Conservation (phyloP, 495 filamentous ascomycete species). For the Penicillium cosmopolitanum region DNA sequence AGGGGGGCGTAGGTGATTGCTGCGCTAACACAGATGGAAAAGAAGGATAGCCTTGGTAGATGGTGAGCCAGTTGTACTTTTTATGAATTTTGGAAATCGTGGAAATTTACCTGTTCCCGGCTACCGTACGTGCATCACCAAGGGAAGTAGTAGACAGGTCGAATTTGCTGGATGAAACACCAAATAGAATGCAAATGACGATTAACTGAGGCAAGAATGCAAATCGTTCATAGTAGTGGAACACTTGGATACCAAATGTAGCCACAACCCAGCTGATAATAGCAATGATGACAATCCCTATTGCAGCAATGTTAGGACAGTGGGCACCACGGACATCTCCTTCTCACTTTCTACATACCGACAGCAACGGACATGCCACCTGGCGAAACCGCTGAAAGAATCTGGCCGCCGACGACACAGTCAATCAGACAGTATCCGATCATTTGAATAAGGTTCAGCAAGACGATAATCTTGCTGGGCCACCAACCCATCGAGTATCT, state of each 20-base stretch:
- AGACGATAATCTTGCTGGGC: conserved; percentile 72
- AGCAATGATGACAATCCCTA: conserved; percentile 69
- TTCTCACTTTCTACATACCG: conserved; percentile 36
- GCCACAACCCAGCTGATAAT: conserved; percentile 69
- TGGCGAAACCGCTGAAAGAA: conserved; percentile 69
- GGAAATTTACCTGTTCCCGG: conserved; percentile 52
- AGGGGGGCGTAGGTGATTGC: conserved; percentile 65
- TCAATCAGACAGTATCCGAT: conserved; percentile 73
- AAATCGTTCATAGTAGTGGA: conserved; percentile 73
- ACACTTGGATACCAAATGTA: conserved; percentile 73
- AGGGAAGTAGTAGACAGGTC: conserved; percentile 56
- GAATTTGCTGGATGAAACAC: conserved; percentile 66
- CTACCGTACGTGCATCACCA: conserved; percentile 55
- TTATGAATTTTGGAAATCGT: not conserved
- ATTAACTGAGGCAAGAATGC: conserved; percentile 71
- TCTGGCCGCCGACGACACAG: conserved; percentile 73
- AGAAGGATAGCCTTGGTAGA: conserved; percentile 60
- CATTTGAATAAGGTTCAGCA: conserved; percentile 73
- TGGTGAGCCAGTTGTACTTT: not conserved
- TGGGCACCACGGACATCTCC: not conserved
- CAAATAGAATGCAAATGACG: conserved; percentile 67
- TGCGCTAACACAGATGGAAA: conserved; percentile 65
- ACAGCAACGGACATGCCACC: conserved; percentile 67
- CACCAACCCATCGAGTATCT: conserved; percentile 81
- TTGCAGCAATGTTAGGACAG: conserved; percentile 7